Base-by-base conservation (phyloP, 129 eudicot genomes). In the Kitagawia praeruptora region DNA sequence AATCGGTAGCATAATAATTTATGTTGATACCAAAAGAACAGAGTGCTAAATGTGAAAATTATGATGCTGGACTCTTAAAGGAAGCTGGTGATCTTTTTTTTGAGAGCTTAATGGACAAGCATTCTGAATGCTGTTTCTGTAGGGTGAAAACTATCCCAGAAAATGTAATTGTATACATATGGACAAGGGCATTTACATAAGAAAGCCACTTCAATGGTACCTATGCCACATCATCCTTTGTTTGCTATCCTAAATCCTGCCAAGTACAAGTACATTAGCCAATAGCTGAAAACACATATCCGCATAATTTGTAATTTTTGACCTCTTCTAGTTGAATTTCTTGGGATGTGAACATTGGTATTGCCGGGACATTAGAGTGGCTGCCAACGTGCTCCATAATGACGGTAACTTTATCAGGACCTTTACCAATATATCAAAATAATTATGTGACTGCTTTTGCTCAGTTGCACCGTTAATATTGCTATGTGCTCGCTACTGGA, bases 101-200 rank as follows among this genome's bases (percentile, higher is more conserved):
- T 28, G 23, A 88, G 69, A 23, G 86, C 64, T 39, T 82, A 51
- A 28, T 80, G 84, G 39, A 84, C 87, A 4, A 89, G 80, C 66
- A 89, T 69, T 74, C 81, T 85, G 80, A 87, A 89, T 19, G 90
- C 88, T 63, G 56, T 86, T 49, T 87, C 97, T 2, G 97, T 91
- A 11, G 85, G 91, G 81, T 91, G 93, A 83, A 87, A 89, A 78
- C 93, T 87, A 67, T 91, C 97, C 93, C 93, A 91, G 9, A 89
- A 91, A 37, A 91, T 81, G 63, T 85, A 86, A 0, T 89, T 77
- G 0, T 82, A 80, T 14, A 78, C 80, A 70, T 89, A 70, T 0
- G 87, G 39, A 70, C 96, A 90, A 3, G 87, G 78, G 28, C 23
- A 74, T 34, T 54, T 85, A 73, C 96, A 90, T 45, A 88, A 69